These are phyloP conservation scores for Rhizopus stolonifer DNA, from an alignment of 371 early-diverging fungal species.

Conservation along the genomic window DNA sequence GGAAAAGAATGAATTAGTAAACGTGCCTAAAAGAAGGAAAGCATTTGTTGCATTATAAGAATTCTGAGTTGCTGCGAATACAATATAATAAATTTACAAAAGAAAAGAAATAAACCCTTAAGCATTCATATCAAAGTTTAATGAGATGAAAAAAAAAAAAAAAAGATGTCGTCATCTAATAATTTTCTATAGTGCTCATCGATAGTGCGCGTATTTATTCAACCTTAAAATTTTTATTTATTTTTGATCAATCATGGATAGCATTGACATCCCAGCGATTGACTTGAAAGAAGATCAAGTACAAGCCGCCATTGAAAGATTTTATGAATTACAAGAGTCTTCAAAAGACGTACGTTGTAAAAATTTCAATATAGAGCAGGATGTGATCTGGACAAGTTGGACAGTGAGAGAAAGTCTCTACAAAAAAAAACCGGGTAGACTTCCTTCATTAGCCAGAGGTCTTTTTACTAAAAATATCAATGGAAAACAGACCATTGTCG, in stretches of 20 bases:
- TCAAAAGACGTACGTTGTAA: slow-evolving; percentile 26
- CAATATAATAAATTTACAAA: slow-evolving; percentile 10
- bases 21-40: slow-evolving; percentile 17
- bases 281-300: slow-evolving; percentile 9
- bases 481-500: slow-evolving; percentile 54
- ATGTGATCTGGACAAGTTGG: slow-evolving; percentile 41
- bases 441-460: slow-evolving; percentile 84
- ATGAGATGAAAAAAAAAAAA: too few species aligned
- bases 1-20: slow-evolving; percentile 14
- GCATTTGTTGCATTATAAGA: slow-evolving; percentile 15
- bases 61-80: slow-evolving; percentile 14
- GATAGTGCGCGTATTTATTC: too few species aligned
- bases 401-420: slow-evolving; percentile 50
- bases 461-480: slow-evolving; percentile 62
- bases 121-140: too few species aligned
- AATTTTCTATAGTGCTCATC: too few species aligned
- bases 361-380: slow-evolving; percentile 23
- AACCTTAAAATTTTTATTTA: not conserved
- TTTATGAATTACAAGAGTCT: slow-evolving; percentile 16
- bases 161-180: too few species aligned
- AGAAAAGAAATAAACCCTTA: slow-evolving; percentile 10
- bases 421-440: slow-evolving; percentile 49
- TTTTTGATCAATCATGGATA: slow-evolving; percentile 2
- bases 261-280: slow-evolving; percentile 9
- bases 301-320: slow-evolving; percentile 14